phyloP scores from a whole-genome alignment of 371 early-diverging fungal genomes.

The Furculomyces boomerangus region DNA sequence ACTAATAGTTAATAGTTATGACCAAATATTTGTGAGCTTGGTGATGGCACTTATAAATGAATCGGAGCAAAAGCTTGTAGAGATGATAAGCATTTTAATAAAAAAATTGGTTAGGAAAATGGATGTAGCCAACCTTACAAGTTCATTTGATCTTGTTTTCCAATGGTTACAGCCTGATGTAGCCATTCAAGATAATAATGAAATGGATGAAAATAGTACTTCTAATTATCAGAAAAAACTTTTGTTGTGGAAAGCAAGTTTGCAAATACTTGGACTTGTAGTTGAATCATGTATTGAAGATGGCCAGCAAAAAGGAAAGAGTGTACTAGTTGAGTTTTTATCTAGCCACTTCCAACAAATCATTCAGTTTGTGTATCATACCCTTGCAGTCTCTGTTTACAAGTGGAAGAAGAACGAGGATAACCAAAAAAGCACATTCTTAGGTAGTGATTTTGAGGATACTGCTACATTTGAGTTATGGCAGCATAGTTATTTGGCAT shows the following conservation, averaged over 20 bases:
- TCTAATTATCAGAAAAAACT: neutral
- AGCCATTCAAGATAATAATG: neutral
- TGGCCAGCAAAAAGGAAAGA: neutral
- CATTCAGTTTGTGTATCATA: neutral
- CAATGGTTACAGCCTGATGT: neutral
- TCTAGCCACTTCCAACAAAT: neutral
- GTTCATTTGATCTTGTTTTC: neutral
- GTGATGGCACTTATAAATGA: neutral
- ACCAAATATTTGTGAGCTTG: neutral
- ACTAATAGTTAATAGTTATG: neutral
- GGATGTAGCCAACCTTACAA: neutral
- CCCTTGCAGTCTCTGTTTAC: neutral
- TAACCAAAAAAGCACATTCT: neutral
- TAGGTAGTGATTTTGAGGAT: conserved; percentile 7
- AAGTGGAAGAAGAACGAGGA: neutral
- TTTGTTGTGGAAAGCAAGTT: neutral
- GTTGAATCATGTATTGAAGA: neutral
- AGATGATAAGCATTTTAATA: neutral
- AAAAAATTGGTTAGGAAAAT: neutral
- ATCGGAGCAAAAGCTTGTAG: neutral
- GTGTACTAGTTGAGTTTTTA: neutral
- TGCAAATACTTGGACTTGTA: neutral
- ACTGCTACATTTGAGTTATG: conserved; percentile 28
- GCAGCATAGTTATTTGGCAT: conserved; percentile 66
- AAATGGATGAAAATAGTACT: neutral